phyloP scores from a whole-genome alignment of 1,284 basidiomycete species.

The Irpex lacteus region DNA sequence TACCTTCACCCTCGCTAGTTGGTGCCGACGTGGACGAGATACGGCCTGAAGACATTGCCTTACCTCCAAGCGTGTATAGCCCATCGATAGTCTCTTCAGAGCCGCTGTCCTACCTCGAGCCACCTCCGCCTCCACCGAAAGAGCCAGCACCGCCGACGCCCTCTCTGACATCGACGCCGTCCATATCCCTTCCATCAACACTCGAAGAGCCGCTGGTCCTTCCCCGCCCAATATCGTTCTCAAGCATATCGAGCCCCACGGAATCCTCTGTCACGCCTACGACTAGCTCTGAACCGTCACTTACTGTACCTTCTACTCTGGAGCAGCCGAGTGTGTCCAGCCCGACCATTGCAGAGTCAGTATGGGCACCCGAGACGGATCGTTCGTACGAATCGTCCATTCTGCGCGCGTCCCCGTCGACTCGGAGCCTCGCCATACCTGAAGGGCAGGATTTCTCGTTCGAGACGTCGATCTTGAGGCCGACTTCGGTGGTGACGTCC shows the following conservation, averaged over 20 bases:
- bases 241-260: slow-evolving; percentile 27
- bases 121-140: slow-evolving; percentile 19
- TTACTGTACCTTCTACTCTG: slow-evolving; percentile 27
- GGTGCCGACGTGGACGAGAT: slow-evolving; percentile 18
- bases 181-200: slow-evolving; percentile 9
- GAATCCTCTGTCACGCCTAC: slow-evolving; percentile 36
- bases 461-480: slow-evolving; percentile 46
- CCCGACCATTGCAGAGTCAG: slow-evolving; percentile 39
- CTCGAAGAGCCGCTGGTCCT: slow-evolving; percentile 17
- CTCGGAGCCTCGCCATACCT: slow-evolving; percentile 51
- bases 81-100: slow-evolving; percentile 23
- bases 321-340: slow-evolving; percentile 26
- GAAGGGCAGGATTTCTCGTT: slow-evolving; percentile 61
- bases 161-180: background rate
- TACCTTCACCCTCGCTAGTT: background rate
- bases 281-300: slow-evolving; percentile 30
- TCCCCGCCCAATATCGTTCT: slow-evolving; percentile 18
- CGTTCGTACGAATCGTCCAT: slow-evolving; percentile 68
- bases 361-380: slow-evolving; percentile 61
- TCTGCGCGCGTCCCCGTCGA: slow-evolving; percentile 63
- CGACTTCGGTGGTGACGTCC: slow-evolving; percentile 34
- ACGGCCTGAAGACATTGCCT: slow-evolving; percentile 36
- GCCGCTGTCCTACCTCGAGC: slow-evolving; percentile 22
- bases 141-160: slow-evolving; percentile 11
- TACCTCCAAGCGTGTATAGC: slow-evolving; percentile 31